Percentiles rank a stretch among this genome's conserved stretches.
Evolutionary conservation across 495 filamentous ascomycete genomes (phyloP).

Genomic region (Penicillium antarcticum): DNA sequence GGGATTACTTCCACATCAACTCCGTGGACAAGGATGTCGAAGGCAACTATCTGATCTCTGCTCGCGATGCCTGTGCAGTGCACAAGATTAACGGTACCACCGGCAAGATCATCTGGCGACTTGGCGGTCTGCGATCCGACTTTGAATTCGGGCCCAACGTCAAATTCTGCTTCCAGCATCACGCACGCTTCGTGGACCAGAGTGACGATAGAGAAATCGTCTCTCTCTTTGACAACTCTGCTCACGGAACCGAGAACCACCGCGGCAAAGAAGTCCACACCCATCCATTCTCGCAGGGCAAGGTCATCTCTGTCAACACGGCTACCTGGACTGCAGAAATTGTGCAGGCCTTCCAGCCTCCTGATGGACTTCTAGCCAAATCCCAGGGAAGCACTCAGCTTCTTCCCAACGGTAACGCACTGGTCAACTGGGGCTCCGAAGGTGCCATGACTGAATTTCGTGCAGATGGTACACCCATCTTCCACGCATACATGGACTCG

Average conservation of each 20-base stretch:
- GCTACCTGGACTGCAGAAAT: slow-evolving; percentile 45
- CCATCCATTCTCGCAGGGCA: slow-evolving; percentile 48
- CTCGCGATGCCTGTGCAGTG: slow-evolving; percentile 50
- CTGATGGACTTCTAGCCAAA: slow-evolving; percentile 47
- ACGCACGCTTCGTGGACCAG: slow-evolving; percentile 50
- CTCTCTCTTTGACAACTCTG: slow-evolving; percentile 52
- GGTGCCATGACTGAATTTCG: slow-evolving; percentile 53
- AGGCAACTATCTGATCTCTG: slow-evolving; percentile 56
- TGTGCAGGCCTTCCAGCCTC: slow-evolving; percentile 42
- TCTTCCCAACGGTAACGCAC: slow-evolving; percentile 49
- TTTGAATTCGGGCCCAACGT: slow-evolving; percentile 40
- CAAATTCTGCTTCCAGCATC: slow-evolving; percentile 57
- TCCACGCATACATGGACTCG: slow-evolving; percentile 37
- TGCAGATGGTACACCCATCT: slow-evolving; percentile 45
- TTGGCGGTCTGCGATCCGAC: slow-evolving; percentile 45
- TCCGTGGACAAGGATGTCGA: slow-evolving; percentile 34
- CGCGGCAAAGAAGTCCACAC: slow-evolving; percentile 41
- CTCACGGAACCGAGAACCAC: slow-evolving; percentile 38
- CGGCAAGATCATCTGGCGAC: slow-evolving; percentile 56
- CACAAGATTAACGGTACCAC: slow-evolving; percentile 55
- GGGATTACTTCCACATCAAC: slow-evolving; percentile 42
- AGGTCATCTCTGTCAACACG: slow-evolving; percentile 50
- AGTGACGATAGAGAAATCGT: slow-evolving; percentile 42
- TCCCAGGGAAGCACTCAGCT: slow-evolving; percentile 57
- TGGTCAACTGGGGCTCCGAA: slow-evolving; percentile 55